Base-by-base conservation (phyloP, 495 filamentous ascomycete species). In the Hypoxylon intermedium region DNA sequence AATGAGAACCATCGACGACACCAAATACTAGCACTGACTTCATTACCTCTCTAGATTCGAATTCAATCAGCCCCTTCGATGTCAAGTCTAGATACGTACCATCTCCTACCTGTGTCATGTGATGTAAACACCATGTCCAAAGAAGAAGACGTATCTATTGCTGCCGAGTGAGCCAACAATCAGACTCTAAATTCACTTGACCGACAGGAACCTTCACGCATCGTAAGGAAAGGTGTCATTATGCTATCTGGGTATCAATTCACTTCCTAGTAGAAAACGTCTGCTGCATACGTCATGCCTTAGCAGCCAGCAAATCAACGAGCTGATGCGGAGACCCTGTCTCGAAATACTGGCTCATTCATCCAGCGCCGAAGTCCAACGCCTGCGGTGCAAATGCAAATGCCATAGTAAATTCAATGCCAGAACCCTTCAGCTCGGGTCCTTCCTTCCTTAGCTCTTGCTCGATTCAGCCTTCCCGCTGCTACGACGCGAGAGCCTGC, bases 401-500 rank as follows among this genome's bases (percentile, higher is more conserved):
- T n/a, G n/a, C n/a, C n/a, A n/a, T n/a, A n/a, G n/a, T n/a, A n/a
- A n/a, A n/a, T n/a, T n/a, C n/a, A 37, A 15, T 13, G 7, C 34
- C 41, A 28, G 12, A 7, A 20, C 20, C 41, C 41, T n/a, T n/a
- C 3, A 21, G 16, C 6, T 42, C 15, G 11, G 13, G 1, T n/a
- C 18, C 40, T 4, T 9, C 16, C 16, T 23, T 23, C 41, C 41
- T 24, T 26, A 26, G 7, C 24, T 19, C 20, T 24, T 42, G 16
- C 9, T 33, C 12, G 45, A 44, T 19, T 7, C 46, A 34, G 40
- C 48, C 42, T 51, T 57, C 21, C 20, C 41, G 36, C 48, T 13
- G 30, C 45, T 49, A 16, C 42, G 33, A 5, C 44, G 38, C 3
- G 60, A 64, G 9, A 58, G 36, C 13, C 53, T 65, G 24, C 15